A percentile compares a stretch with the other conserved stretches of the same genome.
Evolutionary conservation across 2,329 filamentous ascomycete species (phyloP).

Genomic region (Diaporthe longicolla): DNA sequence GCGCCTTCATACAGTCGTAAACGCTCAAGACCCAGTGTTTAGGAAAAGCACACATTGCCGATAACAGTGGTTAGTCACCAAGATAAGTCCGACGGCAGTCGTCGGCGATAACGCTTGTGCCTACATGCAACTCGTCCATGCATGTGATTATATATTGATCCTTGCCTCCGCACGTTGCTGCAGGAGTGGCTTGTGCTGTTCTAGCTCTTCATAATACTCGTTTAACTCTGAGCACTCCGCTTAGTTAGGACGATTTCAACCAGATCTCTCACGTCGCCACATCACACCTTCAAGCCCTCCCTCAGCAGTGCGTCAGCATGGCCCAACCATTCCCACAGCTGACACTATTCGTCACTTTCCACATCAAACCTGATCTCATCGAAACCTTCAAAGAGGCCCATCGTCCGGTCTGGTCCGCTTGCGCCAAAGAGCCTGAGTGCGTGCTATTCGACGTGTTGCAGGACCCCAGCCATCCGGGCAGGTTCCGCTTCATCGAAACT

Average conservation of each 20-base stretch:
- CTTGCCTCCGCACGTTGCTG: not conserved
- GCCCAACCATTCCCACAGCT: constrained; percentile 26
- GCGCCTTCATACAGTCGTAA: too few relatives aligned
- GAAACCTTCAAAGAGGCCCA: constrained; percentile 42
- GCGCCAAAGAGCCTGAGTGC: constrained; percentile 40
- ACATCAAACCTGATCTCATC: constrained; percentile 32
- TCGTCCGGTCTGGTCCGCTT: constrained; percentile 41
- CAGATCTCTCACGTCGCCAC: not conserved
- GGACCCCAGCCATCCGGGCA: constrained; percentile 34
- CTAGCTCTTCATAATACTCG: not conserved
- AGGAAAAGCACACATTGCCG: too few relatives aligned
- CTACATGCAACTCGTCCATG: not conserved
- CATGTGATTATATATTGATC: not conserved
- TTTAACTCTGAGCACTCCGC: not conserved
- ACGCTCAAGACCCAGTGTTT: too few relatives aligned
- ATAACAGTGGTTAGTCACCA: too few relatives aligned
- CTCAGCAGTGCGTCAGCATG: not conserved
- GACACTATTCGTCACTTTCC: constrained; percentile 41
- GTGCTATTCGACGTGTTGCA: constrained; percentile 43
- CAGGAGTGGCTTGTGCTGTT: not conserved
- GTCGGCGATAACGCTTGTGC: not conserved
- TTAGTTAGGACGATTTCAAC: not conserved
- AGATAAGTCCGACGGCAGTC: not conserved
- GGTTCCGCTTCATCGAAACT: constrained; percentile 42
- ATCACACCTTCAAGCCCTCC: not conserved